Evolutionary conservation across 2,329 filamentous ascomycete species (phyloP).

Genomic region (Gaeumannomyces tritici): DNA sequence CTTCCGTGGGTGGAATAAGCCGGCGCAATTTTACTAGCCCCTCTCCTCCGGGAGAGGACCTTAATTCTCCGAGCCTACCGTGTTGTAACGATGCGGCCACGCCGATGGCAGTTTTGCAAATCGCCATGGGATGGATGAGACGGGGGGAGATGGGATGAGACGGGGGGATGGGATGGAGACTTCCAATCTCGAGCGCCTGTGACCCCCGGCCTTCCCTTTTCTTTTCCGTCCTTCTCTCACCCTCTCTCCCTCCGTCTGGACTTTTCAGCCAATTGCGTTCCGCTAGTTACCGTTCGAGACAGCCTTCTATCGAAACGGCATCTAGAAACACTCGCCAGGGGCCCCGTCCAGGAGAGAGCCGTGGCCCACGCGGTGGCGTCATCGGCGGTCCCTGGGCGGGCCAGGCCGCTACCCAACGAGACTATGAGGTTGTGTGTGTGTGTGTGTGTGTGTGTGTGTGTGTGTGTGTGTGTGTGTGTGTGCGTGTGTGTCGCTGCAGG

Average conservation of each 20-base stretch:
- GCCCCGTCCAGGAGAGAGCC: neutral
- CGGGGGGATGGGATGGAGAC: too few species aligned
- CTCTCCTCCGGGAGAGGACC: neutral
- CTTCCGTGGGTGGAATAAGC: neutral
- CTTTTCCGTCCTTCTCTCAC: too few species aligned
- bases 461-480: too few species aligned
- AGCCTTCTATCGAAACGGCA: neutral
- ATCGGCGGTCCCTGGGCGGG: neutral
- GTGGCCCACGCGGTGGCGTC: neutral
- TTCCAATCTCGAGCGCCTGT: too few species aligned
- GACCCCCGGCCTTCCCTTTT: too few species aligned
- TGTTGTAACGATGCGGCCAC: neutral
- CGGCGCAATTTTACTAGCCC: neutral
- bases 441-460: too few species aligned
- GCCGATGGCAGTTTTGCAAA: neutral
- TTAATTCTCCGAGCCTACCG: neutral
- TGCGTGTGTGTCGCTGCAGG: too few species aligned
- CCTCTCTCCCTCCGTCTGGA: too few species aligned
- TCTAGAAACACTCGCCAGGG: neutral
- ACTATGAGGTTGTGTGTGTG: neutral
- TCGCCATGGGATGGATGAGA: neutral
- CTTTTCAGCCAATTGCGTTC: too few species aligned
- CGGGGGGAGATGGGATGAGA: neutral
- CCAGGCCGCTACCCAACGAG: neutral
- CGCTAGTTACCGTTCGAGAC: too few species aligned